Evolutionary conservation across 1,284 basidiomycete genomes (phyloP).

Genomic region (Puccinia coronata): DNA sequence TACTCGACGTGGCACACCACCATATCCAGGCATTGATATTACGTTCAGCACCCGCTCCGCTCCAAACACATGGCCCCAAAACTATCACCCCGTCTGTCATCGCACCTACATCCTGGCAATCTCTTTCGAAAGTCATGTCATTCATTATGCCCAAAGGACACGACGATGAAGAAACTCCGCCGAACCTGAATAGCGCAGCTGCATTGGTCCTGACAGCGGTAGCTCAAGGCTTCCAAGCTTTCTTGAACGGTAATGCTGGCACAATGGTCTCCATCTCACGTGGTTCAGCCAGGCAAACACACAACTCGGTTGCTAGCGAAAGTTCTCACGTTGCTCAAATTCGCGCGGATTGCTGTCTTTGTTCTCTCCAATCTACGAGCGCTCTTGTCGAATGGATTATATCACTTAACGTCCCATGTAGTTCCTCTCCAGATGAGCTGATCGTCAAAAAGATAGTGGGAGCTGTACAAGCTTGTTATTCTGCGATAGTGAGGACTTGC

Average conservation of each 20-base stretch:
- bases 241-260: slow-evolving; percentile 33
- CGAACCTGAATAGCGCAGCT: slow-evolving; percentile 23
- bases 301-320: background rate
- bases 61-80: slow-evolving; percentile 15
- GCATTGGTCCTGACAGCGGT: slow-evolving; percentile 29
- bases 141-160: slow-evolving; percentile 27
- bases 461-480: slow-evolving; percentile 42
- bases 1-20: slow-evolving; percentile 36
- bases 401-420: background rate
- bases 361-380: slow-evolving; percentile 22
- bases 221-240: slow-evolving; percentile 48
- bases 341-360: slow-evolving; percentile 34
- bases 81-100: slow-evolving; percentile 27
- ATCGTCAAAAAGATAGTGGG: slow-evolving; percentile 32
- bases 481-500: slow-evolving; percentile 41
- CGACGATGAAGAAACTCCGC: slow-evolving; percentile 18
- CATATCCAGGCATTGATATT: slow-evolving; percentile 35
- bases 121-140: slow-evolving; percentile 26
- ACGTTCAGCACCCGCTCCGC: background rate
- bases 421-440: background rate
- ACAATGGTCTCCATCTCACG: slow-evolving; percentile 4
- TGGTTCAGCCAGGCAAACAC: background rate
- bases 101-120: slow-evolving; percentile 31
- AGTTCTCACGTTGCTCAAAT: slow-evolving; percentile 17
- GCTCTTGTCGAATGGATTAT: slow-evolving; percentile 28